Conservation (phyloP, 495 filamentous ascomycete species). For the Neurospora hispaniola region DNA sequence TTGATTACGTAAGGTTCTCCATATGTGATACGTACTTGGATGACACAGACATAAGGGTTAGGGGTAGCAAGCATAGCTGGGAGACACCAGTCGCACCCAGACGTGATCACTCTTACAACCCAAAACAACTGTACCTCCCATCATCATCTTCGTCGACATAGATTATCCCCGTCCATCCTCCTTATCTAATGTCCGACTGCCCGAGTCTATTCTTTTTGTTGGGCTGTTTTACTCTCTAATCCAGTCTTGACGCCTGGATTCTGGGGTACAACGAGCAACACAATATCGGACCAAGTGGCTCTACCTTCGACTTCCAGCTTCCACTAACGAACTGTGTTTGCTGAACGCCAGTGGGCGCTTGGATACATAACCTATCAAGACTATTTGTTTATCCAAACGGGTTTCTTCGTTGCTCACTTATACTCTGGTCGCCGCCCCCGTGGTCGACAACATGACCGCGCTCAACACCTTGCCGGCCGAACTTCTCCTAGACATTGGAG, state of each 20-base stretch:
- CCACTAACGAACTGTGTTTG: neutral
- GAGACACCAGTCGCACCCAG: neutral
- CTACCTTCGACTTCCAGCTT: neutral
- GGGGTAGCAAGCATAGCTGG: neutral
- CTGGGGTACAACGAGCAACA: neutral
- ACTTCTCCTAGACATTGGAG: conserved; percentile 3
- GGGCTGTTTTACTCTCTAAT: neutral
- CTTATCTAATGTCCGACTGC: neutral
- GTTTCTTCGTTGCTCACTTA: neutral
- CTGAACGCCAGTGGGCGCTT: neutral
- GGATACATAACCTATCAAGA: neutral
- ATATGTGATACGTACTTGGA: neutral
- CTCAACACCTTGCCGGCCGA: conserved; percentile 1
- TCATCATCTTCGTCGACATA: neutral
- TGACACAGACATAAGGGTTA: neutral
- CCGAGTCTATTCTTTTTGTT: neutral
- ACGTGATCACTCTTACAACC: neutral
- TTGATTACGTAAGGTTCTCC: neutral
- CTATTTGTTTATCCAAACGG: neutral
- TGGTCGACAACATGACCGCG: neutral
- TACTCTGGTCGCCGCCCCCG: neutral
- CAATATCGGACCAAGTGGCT: neutral
- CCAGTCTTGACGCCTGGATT: neutral
- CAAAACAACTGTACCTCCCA: neutral
- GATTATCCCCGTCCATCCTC: neutral